Conservation (phyloP, 2,329 filamentous ascomycete genomes). For the Aschersonia sp. region DNA sequence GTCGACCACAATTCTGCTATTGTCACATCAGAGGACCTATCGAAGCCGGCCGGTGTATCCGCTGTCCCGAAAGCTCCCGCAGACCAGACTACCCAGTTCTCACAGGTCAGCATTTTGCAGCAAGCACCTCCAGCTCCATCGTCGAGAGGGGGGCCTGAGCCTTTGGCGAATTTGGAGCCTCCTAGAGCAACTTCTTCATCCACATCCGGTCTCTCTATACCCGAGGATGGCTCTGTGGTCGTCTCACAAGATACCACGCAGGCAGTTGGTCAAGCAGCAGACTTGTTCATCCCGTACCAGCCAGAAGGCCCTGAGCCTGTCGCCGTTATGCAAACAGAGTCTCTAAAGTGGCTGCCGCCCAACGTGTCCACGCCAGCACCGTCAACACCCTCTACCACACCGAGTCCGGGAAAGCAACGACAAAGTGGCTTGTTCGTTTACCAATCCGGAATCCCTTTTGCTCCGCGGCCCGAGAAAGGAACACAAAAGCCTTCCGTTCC, state of each 20-base stretch:
- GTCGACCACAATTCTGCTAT: background rate
- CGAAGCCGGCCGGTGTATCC: slow-evolving; percentile 8
- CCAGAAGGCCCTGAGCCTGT: slow-evolving; percentile 34
- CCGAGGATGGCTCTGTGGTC: slow-evolving; percentile 16
- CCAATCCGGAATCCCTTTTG: slow-evolving; percentile 34
- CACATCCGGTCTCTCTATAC: slow-evolving; percentile 9
- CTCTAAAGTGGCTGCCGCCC: slow-evolving; percentile 37
- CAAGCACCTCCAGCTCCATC: no score
- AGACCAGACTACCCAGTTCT: background rate
- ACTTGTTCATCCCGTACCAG: slow-evolving; percentile 39
- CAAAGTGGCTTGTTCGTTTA: slow-evolving; percentile 19
- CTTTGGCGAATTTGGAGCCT: slow-evolving; percentile 3
- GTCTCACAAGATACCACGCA: slow-evolving; percentile 14
- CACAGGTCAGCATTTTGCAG: no score
- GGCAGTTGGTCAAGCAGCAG: slow-evolving; percentile 11
- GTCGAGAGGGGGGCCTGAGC: no score
- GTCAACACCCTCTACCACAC: slow-evolving; percentile 15
- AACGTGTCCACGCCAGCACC: slow-evolving; percentile 24
- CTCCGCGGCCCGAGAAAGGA: slow-evolving; percentile 12
- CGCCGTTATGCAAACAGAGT: slow-evolving; percentile 20
- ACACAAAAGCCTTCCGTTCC: background rate
- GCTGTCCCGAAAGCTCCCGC: background rate
- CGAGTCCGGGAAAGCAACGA: slow-evolving; percentile 19
- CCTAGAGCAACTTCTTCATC: slow-evolving; percentile 8
- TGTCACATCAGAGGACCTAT: slow-evolving; percentile 7